A percentile compares a stretch with the other conserved stretches of the same genome.
These are phyloP conservation scores for Fraxinus velutina DNA, from an alignment of 305 asterid species.

Conservation along the genomic window DNA sequence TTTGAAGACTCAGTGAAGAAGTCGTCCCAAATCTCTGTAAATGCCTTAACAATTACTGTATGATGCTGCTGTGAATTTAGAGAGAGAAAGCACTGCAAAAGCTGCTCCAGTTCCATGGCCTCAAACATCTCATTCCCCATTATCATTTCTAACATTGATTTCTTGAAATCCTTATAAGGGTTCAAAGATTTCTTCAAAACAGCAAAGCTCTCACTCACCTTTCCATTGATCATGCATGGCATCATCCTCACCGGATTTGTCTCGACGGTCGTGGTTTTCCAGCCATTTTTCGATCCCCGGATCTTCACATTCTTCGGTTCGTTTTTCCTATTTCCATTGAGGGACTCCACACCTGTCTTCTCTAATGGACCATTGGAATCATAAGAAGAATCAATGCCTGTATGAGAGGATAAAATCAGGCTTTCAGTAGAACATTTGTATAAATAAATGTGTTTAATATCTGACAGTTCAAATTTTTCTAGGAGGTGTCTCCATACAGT, in stretches of 20 bases:
- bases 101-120: conserved; percentile 54
- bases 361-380: conserved; percentile 8
- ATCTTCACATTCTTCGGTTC: conserved; percentile 18
- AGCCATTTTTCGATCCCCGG: conserved; percentile 30
- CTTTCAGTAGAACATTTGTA: conserved; percentile 19
- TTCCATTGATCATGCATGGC: conserved; percentile 28
- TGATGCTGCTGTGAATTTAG: conserved; percentile 65
- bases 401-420: conserved; percentile 28
- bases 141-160: conserved; percentile 72
- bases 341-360: neutral
- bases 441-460: no score
- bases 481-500: neutral
- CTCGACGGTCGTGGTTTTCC: neutral
- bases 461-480: no score
- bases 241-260: neutral
- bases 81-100: conserved; percentile 61
- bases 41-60: conserved; percentile 58
- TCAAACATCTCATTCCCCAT: conserved; percentile 58
- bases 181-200: conserved; percentile 59
- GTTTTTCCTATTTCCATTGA: neutral
- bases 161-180: conserved; percentile 74
- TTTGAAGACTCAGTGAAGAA: conserved; percentile 27
- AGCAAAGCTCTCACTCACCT: conserved; percentile 43
- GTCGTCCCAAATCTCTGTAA: conserved; percentile 54
- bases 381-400: conserved; percentile 35